Percentiles rank a stretch among this genome's conserved stretches.
Evolutionary conservation across 768 basidiomycete species (phyloP).

Genomic region (Rhodotorula babjevae): DNA sequence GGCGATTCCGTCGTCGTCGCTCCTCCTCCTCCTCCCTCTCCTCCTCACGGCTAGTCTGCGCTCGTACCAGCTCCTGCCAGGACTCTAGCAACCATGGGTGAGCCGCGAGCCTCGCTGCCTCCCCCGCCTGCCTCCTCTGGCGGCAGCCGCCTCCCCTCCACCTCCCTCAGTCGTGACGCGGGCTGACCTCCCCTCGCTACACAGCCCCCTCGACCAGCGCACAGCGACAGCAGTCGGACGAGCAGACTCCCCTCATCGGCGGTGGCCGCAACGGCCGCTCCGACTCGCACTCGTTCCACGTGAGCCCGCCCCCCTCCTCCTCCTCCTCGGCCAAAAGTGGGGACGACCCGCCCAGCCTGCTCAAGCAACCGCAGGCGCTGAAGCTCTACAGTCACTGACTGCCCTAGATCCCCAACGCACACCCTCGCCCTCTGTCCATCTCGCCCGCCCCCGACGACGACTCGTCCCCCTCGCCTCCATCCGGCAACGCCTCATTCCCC

Average conservation of each 20-base stretch:
- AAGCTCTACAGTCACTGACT: conserved; percentile 5
- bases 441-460: neutral
- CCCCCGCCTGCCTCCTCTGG: too few relatives aligned
- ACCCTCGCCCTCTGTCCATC: conserved; percentile 7
- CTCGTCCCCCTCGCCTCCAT: too few relatives aligned
- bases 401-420: conserved; percentile 22
- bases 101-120: too few relatives aligned
- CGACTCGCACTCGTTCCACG: conserved; percentile 22
- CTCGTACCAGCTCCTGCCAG: too few relatives aligned
- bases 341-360: neutral
- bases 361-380: neutral
- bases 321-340: neutral
- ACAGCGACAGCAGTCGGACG: neutral
- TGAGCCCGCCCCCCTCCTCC: neutral
- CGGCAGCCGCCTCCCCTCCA: too few relatives aligned
- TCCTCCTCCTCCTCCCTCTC: too few relatives aligned
- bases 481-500: neutral
- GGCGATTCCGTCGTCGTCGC: too few relatives aligned
- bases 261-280: neutral
- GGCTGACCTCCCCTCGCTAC: neutral
- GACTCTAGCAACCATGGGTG: too few relatives aligned
- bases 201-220: neutral
- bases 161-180: neutral
- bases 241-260: conserved; percentile 12
- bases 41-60: too few relatives aligned